These are phyloP conservation scores for Mycena amicta DNA, from an alignment of 768 basidiomycete species.

Conservation along the genomic window DNA sequence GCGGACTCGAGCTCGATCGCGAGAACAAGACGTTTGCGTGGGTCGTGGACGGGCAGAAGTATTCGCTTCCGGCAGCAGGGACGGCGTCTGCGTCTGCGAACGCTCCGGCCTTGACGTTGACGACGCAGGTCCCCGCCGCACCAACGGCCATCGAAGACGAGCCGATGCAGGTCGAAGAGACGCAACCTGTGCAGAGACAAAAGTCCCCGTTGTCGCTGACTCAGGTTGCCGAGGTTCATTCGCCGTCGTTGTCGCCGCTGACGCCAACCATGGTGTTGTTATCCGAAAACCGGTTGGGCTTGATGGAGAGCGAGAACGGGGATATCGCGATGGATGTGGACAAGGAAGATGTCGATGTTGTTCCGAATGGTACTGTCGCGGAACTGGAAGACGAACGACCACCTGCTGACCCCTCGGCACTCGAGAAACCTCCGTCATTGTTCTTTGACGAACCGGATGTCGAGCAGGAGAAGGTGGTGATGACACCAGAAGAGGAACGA, in stretches of 20 bases:
- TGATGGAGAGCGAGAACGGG: background rate
- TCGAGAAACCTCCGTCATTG: no score
- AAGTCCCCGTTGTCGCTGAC: background rate
- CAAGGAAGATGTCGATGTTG: background rate
- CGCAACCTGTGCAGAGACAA: background rate
- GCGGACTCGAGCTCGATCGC: conserved; percentile 15
- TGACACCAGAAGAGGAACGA: background rate
- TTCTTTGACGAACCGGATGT: no score
- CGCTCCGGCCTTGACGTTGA: background rate
- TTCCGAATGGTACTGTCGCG: no score
- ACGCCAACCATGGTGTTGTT: conserved; percentile 6
- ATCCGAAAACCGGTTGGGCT: background rate
- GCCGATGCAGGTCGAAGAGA: conserved; percentile 4
- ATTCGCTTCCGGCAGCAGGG: background rate
- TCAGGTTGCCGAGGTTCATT: conserved; percentile 3
- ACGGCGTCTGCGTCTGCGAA: background rate
- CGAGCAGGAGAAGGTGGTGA: background rate
- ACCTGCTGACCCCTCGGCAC: no score
- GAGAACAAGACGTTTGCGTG: conserved; percentile 19
- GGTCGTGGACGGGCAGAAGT: conserved; percentile 6
- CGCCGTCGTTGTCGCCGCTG: conserved; percentile 8
- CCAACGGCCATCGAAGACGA: background rate
- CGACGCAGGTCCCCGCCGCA: background rate
- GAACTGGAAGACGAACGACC: no score
- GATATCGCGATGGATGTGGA: background rate